These are phyloP conservation scores for Capniomyces stellatus DNA, from an alignment of 371 early-diverging fungal species.

Conservation along the genomic window DNA sequence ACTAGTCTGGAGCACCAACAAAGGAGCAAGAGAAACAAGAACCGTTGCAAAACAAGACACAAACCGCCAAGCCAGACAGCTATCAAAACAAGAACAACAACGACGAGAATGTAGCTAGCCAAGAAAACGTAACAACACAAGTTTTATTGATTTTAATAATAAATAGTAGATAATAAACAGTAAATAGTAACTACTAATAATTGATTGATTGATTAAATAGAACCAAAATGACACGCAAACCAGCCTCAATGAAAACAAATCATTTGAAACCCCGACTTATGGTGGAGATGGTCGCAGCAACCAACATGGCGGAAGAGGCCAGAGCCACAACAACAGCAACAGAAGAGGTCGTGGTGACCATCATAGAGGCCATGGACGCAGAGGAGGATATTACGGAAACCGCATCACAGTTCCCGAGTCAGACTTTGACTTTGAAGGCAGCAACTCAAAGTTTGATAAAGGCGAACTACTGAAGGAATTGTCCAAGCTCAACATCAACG, in stretches of 20 bases:
- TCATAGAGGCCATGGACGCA: slow-evolving; percentile 27
- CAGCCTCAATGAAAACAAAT: too few relatives aligned
- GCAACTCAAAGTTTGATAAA: slow-evolving; percentile 86
- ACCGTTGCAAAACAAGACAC: too few relatives aligned
- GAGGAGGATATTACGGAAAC: slow-evolving; percentile 25
- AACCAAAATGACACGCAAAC: too few relatives aligned
- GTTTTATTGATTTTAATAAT: too few relatives aligned
- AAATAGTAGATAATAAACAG: too few relatives aligned
- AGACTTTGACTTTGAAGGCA: slow-evolving; percentile 86
- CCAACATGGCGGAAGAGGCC: slow-evolving; percentile 11
- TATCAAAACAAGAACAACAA: slow-evolving; percentile 5
- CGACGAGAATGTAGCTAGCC: too few relatives aligned
- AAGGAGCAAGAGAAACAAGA: not conserved
- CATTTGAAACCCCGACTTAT: too few relatives aligned
- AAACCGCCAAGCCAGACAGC: not conserved
- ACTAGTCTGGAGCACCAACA: not conserved
- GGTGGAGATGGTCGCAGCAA: slow-evolving; percentile 16
- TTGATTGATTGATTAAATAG: too few relatives aligned
- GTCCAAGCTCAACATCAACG: slow-evolving; percentile 15
- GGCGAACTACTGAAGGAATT: slow-evolving; percentile 51
- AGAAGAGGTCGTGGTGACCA: slow-evolving; percentile 20
- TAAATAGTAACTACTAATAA: too few relatives aligned
- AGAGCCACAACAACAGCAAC: slow-evolving; percentile 18
- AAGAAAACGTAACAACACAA: too few relatives aligned
- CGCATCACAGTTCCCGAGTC: slow-evolving; percentile 50